Evolutionary conservation across 1,284 basidiomycete genomes (phyloP).

Genomic region (Calocybe gambosa): DNA sequence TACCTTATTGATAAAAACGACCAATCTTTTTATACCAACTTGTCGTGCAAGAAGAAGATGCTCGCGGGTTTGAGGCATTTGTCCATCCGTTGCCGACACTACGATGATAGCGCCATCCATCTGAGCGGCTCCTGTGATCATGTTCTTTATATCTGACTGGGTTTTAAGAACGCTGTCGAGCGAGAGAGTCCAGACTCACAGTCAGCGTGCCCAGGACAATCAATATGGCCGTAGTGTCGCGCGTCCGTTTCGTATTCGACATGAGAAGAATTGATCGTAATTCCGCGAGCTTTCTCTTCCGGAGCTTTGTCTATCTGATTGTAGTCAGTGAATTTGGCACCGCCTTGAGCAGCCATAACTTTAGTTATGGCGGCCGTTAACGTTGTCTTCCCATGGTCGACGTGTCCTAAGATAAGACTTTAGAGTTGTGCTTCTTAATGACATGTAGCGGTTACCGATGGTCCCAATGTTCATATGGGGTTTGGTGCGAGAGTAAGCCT

Average conservation of each 20-base stretch:
- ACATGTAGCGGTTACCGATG: conserved; percentile 50
- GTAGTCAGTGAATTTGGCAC: conserved; percentile 97
- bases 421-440: conserved; percentile 5
- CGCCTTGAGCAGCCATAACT: conserved; percentile 76
- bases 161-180: conserved; percentile 4
- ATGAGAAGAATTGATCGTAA: conserved; percentile 94
- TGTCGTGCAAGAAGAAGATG: conserved; percentile 96
- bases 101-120: conserved; percentile 98
- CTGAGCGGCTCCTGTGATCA: conserved; percentile 99
- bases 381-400: conserved; percentile 96
- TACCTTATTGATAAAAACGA: conserved; percentile 99
- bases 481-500: conserved; percentile 80
- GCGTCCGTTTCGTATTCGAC: conserved; percentile 95
- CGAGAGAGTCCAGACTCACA: conserved; percentile 42
- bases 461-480: conserved; percentile 98
- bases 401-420: conserved; percentile 54
- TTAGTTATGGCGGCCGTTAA: conserved; percentile 99
- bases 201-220: conserved; percentile 95
- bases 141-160: conserved; percentile 83
- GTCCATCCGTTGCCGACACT: conserved; percentile 97
- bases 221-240: conserved; percentile 98
- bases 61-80: conserved; percentile 99
- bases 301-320: conserved; percentile 99
- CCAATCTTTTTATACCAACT: conserved; percentile 96
- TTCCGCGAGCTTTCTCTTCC: conserved; percentile 99